Evolutionary conservation across 2,329 filamentous ascomycete species (phyloP), one percentile per base, ranked within the genome.

Genomic region (Tetracladium maxilliforme): DNA sequence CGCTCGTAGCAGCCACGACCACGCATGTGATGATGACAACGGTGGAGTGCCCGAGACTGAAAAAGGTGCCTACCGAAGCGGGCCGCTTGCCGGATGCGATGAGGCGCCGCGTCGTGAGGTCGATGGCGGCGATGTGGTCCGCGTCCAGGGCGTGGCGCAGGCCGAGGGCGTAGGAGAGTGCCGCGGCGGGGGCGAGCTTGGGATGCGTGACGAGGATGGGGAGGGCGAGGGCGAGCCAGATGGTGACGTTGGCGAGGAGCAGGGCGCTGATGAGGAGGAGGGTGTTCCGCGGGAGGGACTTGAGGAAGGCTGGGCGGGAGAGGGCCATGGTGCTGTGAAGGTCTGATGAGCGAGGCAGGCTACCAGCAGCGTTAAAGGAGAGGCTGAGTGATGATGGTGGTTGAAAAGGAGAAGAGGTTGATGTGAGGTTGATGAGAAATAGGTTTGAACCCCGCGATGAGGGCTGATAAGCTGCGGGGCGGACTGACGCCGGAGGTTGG

Each of bases 121-220:
- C 87, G 41, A 95, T 98, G 34, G 86, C 87, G 39, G 30, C 39
- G 35, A 81, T 81, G 44, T 95, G 90, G 51, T 95, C 87, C n/a
- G 87, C 90, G 43, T 95, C 90, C 22, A 95, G 70, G n/a, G 87
- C 87, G 58, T 95, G 87, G 21, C 87, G 77, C 9, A 95, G 65
- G 4, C 87, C 87, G 8, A 95, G 66, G 0, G 82, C 82, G 49
- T 92, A 95, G 14, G 86, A 75, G 1, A 95, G 66, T 3, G 86
- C 72, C 2, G 84, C 82, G 4, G 84, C 76, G 3, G 79, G 79
- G 24, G 86, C 70, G 33, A 94, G 64, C 1, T 61, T 54, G 1
- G 66, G 57, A 44, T 68, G 25, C 11, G 8, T 54, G 36, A 55
- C 60, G 34, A 52, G 56, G 11, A 72, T 52, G 12, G 69, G 53